These are phyloP conservation scores for Cenchrus purpureus DNA, from an alignment of 176 grass and related monocot genomes.

Conservation along the genomic window DNA sequence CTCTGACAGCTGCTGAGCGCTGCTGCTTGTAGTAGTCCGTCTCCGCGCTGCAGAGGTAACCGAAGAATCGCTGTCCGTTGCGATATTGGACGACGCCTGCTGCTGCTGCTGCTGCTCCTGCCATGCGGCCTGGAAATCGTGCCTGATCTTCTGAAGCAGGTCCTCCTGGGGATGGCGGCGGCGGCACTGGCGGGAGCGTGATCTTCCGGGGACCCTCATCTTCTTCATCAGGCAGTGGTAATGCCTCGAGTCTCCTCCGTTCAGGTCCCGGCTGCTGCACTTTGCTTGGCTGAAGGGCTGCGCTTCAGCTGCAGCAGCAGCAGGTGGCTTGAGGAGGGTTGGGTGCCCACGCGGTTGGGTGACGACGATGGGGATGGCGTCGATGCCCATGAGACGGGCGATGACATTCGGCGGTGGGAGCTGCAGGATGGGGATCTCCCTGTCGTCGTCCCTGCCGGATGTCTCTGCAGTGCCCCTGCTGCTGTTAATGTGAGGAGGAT, in stretches of 20 bases:
- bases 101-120: too few relatives aligned
- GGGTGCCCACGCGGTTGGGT: background rate
- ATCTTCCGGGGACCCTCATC: slow-evolving; percentile 26
- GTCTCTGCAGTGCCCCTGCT: background rate
- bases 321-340: background rate
- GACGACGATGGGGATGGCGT: slow-evolving; percentile 35
- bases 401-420: slow-evolving; percentile 55
- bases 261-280: background rate
- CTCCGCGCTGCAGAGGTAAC: too few relatives aligned
- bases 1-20: background rate
- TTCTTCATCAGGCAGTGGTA: background rate
- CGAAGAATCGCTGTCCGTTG: too few relatives aligned
- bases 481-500: background rate
- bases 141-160: slow-evolving; percentile 68
- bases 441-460: background rate
- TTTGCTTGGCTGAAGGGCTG: slow-evolving; percentile 52
- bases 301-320: background rate
- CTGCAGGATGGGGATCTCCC: slow-evolving; percentile 22
- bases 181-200: slow-evolving; percentile 20
- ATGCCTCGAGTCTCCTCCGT: slow-evolving; percentile 2
- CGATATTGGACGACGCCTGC: too few relatives aligned
- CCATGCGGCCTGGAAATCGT: slow-evolving; percentile 54
- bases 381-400: slow-evolving; percentile 88
- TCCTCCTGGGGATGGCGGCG: slow-evolving; percentile 79
- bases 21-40: too few relatives aligned